A percentile compares a stretch with the other conserved stretches of the same genome.
Conservation (phyloP, 495 filamentous ascomycete species). For the Penicillium lividum region DNA sequence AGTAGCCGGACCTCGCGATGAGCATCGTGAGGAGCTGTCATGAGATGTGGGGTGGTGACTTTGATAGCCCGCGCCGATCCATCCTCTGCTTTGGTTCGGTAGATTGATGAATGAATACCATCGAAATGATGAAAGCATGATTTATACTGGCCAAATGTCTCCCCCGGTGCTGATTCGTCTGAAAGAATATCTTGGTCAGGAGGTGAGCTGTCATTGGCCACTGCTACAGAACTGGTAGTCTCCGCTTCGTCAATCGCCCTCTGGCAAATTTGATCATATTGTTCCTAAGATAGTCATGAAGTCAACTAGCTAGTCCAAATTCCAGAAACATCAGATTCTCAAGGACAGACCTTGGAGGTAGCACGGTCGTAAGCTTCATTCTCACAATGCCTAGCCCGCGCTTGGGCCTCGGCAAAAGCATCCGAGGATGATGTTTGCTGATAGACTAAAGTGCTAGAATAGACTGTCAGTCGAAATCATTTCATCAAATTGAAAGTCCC, state of each 20-base stretch:
- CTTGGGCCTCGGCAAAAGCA: conserved; percentile 45
- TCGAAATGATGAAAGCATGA: conserved; percentile 69
- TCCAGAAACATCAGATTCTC: not conserved
- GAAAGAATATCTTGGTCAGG: conserved; percentile 18
- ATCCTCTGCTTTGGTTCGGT: conserved; percentile 52
- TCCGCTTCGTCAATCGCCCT: conserved; percentile 43
- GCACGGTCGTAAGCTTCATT: conserved; percentile 43
- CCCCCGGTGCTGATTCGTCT: conserved; percentile 23
- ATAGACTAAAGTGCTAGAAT: conserved; percentile 47
- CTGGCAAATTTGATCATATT: conserved; percentile 49
- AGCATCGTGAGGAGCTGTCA: conserved; percentile 78
- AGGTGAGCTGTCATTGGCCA: conserved; percentile 20
- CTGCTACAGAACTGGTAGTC: conserved; percentile 18
- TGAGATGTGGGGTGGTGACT: conserved; percentile 71
- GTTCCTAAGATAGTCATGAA: conserved; percentile 33
- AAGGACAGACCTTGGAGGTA: conserved; percentile 33
- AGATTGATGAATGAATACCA: conserved; percentile 84
- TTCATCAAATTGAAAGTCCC: not conserved
- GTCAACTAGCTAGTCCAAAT: not conserved
- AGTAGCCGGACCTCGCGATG: conserved; percentile 76
- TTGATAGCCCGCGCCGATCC: conserved; percentile 72
- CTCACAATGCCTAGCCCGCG: conserved; percentile 41
- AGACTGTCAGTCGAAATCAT: conserved; percentile 14
- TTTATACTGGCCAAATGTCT: conserved; percentile 68
- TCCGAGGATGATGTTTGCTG: conserved; percentile 38